Evolutionary conservation across 23 red algal species (phyloP).

Genomic region (Gracilaria vermiculophylla): DNA sequence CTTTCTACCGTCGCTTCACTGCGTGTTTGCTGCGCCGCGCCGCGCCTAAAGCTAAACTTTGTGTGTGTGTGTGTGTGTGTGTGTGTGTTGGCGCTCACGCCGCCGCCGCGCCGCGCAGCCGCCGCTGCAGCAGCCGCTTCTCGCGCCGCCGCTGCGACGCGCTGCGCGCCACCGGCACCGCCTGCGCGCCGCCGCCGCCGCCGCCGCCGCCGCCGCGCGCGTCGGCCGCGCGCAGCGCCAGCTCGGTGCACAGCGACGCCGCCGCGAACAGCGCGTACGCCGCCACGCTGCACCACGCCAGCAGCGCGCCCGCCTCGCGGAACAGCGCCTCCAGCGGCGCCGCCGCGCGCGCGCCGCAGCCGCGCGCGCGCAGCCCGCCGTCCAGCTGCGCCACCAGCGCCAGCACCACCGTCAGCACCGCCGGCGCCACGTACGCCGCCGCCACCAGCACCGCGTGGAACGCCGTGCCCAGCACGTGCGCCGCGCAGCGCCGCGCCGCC

Average conservation of each 20-base stretch:
- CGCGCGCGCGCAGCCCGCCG: constrained; percentile 17
- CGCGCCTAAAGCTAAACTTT: no score
- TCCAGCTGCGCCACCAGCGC: constrained; percentile 27
- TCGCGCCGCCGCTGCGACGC: constrained; percentile 35
- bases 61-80: no score
- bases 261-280: constrained; percentile 23
- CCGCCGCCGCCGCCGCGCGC: background rate
- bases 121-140: constrained; percentile 42
- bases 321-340: background rate
- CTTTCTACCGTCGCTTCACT: no score
- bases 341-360: background rate
- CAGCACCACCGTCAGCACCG: constrained; percentile 17
- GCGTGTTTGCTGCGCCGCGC: no score
- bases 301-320: constrained; percentile 12
- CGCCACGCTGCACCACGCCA: constrained; percentile 37
- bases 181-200: background rate
- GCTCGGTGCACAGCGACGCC: constrained; percentile 13
- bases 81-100: no score
- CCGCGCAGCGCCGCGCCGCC: background rate
- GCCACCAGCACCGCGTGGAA: constrained; percentile 35
- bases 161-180: background rate
- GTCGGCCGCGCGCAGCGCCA: background rate
- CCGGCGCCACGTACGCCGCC: constrained; percentile 28
- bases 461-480: constrained; percentile 24
- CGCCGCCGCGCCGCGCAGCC: no score